Conservation (phyloP, 371 early-diverging fungal genomes). For the Mortierella polycephala region DNA sequence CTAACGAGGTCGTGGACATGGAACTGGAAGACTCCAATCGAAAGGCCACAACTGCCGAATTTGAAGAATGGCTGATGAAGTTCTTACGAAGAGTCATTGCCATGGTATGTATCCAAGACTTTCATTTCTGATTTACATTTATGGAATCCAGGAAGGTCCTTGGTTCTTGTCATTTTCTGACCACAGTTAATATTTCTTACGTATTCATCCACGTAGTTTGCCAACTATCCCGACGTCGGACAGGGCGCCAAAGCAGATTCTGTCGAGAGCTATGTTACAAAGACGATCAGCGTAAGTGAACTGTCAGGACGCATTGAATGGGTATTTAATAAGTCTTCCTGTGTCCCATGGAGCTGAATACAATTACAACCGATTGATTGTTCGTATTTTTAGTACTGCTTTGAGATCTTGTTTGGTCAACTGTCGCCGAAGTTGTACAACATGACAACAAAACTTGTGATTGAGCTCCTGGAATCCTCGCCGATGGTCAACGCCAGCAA, state of each 20-base stretch:
- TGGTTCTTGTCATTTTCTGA: too few species aligned
- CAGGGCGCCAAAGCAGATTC: conserved; percentile 40
- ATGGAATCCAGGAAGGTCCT: neutral
- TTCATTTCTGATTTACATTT: neutral
- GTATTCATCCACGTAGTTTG: conserved; percentile 61
- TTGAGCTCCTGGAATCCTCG: conserved; percentile 67
- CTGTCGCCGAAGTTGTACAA: conserved; percentile 72
- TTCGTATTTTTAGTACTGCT: conserved; percentile 60
- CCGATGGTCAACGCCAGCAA: conserved; percentile 78
- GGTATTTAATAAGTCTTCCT: too few species aligned
- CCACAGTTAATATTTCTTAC: neutral
- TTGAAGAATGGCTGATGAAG: conserved; percentile 89
- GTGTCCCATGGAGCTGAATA: too few species aligned
- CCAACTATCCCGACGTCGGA: conserved; percentile 79
- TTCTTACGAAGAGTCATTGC: conserved; percentile 82
- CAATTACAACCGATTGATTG: neutral
- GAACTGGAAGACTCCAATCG: conserved; percentile 72
- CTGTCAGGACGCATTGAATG: too few species aligned
- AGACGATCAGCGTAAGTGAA: conserved; percentile 31
- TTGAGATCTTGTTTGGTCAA: conserved; percentile 74
- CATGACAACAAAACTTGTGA: conserved; percentile 67
- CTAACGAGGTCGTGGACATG: conserved; percentile 58
- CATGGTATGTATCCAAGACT: conserved; percentile 59
- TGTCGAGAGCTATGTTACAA: conserved; percentile 42
- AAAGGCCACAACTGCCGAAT: conserved; percentile 76